Base-by-base conservation (phyloP, 208 protist genomes). In the Trypanosoma melophagium region DNA sequence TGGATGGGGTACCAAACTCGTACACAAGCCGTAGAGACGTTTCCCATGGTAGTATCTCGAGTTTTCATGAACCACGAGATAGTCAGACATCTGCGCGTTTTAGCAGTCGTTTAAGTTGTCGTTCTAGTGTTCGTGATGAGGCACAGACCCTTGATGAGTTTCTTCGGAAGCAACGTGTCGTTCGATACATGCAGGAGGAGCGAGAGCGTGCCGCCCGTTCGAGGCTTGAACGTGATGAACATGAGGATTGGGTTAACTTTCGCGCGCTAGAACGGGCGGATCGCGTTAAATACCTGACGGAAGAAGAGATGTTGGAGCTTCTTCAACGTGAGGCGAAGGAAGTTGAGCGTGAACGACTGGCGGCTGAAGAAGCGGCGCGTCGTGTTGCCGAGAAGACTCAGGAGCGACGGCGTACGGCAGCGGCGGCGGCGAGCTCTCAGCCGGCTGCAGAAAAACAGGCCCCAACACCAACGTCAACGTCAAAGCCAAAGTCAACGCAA, bases 171-270 rank as follows among this genome's bases (percentile, higher is more conserved):
- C 85, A 90, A 65, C 80, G 86, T n/a, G 89, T 94, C 12, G 80
- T 91, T 19, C 83, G 89, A 24, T 94, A 86, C 68, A 94, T 94
- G 85, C 78, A 91, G 66, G 84, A 89, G 60, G 89, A 94, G 65
- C 80, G 83, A 0, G 89, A 94, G 71, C 85, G 86, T 19, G 83
- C 77, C 2, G 77, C 68, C 40, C 85, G 89, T 35, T 76, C 86
- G 14, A 79, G 77, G 60, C 58, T 94, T 58, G 77, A 86, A 66
- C 79, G 85, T 8, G 77, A 90, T 49, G 83, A 94, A 63, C 89
- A 94, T 65, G 78, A 89, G 49, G 75, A 65, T 42, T 94, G 86
- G 84, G 62, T 91, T 14, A 75, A 77, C 58, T 82, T 94, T 62
- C 83, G 84, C 31, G 65, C 79, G 16, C 64, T 69, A 19, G 89